Conservation (phyloP, 176 grass and related monocot species). For the Sorghum bicolor region DNA sequence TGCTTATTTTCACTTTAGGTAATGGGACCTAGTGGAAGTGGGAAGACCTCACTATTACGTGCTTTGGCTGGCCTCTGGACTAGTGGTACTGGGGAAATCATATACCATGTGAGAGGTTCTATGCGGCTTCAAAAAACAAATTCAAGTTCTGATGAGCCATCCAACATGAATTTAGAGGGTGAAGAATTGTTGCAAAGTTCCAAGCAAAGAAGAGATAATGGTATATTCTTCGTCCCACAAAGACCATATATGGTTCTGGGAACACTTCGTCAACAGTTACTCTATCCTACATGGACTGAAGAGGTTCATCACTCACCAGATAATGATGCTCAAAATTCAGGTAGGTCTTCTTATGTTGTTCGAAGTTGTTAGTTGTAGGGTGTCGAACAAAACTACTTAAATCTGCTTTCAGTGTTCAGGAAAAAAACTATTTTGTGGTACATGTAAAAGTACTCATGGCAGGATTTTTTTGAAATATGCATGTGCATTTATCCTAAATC, state of each 20-base stretch:
- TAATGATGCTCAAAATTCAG: slow-evolving; percentile 37
- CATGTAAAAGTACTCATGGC: neutral
- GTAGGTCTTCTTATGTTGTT: slow-evolving; percentile 39
- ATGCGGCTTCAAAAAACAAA: slow-evolving; percentile 23
- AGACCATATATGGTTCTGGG: slow-evolving; percentile 97
- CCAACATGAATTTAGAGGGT: slow-evolving; percentile 36
- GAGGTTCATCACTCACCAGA: slow-evolving; percentile 35
- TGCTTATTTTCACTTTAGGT: slow-evolving; percentile 53
- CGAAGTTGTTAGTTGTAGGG: neutral
- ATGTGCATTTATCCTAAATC: slow-evolving; percentile 3
- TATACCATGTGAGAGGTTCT: slow-evolving; percentile 63
- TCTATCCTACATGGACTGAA: slow-evolving; percentile 96
- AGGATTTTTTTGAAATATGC: neutral
- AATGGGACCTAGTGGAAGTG: slow-evolving; percentile 95
- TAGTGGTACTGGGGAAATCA: slow-evolving; percentile 71
- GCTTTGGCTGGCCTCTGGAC: slow-evolving; percentile 94
- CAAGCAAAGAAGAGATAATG: slow-evolving; percentile 70
- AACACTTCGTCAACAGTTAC: slow-evolving; percentile 83
- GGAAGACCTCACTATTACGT: slow-evolving; percentile 92
- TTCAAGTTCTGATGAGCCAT: slow-evolving; percentile 43
- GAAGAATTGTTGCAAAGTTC: slow-evolving; percentile 53
- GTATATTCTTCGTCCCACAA: slow-evolving; percentile 93
- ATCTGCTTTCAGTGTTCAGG: neutral
- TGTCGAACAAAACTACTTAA: neutral
- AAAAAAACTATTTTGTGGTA: neutral